A percentile compares a stretch with the other conserved stretches of the same genome.
Evolutionary conservation across 345 rosid genomes (phyloP).

Genomic region (Rhodamnia rubescens): DNA sequence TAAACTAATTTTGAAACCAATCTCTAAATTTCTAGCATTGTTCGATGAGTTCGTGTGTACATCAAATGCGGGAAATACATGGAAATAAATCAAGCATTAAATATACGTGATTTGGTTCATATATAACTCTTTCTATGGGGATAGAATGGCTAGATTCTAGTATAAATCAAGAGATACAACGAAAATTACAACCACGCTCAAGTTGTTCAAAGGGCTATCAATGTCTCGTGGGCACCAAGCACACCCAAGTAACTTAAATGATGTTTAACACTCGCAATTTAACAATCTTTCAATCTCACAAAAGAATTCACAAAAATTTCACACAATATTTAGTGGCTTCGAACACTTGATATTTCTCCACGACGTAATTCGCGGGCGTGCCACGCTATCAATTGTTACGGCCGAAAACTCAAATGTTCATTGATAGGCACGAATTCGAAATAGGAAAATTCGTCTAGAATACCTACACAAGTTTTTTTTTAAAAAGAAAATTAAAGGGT

Average conservation of each 20-base stretch:
- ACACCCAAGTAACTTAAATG: not conserved
- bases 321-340: not conserved
- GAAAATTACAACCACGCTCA: rapidly evolving
- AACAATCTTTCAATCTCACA: not conserved
- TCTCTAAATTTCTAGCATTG: not conserved
- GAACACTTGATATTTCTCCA: not conserved
- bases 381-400: rapidly evolving
- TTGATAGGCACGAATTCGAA: not conserved
- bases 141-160: not conserved
- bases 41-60: not conserved
- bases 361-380: rapidly evolving
- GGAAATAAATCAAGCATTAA: rapidly evolving
- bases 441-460: not conserved
- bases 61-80: not conserved
- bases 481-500: not conserved
- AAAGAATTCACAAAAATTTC: not conserved
- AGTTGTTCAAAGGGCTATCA: not conserved
- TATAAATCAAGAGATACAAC: too few relatives aligned
- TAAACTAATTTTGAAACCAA: not conserved
- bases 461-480: not conserved
- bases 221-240: not conserved
- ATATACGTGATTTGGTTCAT: not conserved
- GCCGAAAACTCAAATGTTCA: not conserved
- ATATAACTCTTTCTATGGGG: rapidly evolving
- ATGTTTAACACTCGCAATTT: not conserved